Base-by-base conservation (phyloP, 1,284 basidiomycete genomes). In the Crepidotus sp. region DNA sequence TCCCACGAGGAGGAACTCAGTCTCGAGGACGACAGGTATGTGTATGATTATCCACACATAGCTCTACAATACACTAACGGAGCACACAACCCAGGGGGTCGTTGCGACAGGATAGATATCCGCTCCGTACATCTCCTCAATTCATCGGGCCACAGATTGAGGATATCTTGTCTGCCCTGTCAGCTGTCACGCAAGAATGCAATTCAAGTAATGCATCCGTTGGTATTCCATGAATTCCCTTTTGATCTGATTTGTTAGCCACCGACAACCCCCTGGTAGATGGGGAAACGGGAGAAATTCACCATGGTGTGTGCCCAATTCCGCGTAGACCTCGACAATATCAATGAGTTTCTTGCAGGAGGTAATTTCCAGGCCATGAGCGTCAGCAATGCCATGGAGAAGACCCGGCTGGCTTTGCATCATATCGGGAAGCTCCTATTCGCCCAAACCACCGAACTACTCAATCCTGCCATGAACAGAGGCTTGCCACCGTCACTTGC, bases 131-230 rank as follows among this genome's bases (percentile, higher is more conserved):
- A 0, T 70, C 81, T 0, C 85, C 88, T 13, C 88, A 91, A 58
- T 93, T 87, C 70, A 64, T 93, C 36, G 90, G 90, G 3, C 90
- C 90, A 5, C 84, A 89, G 56, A 69, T 92, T 35, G 87, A 91
- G 61, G 87, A 90, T 55, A 73, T 93, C 41, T 66, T 87, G 13
- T 66, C 71, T 25, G 76, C 87, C 0, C 68, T 79, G 39, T 62
- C 71, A 4, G 70, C 77, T 4, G 67, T 93, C 19, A 77, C 78
- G 4, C 73, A 77, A 45, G 90, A 94, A 68, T 85, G 80, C 66
- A 94, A 89, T 67, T 89, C 83, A 42, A 95, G 88, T 83, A 61
- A 57, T 81, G 70, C 42, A 27, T 53, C 45, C 38, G 27, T 48
- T 30, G 57, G 33, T 29, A 48, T 52, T 39, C 31, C 36, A 18